These are phyloP conservation scores for Pilasporangium apinafurcum DNA, from an alignment of 352 stramenopile species.

Conservation along the genomic window DNA sequence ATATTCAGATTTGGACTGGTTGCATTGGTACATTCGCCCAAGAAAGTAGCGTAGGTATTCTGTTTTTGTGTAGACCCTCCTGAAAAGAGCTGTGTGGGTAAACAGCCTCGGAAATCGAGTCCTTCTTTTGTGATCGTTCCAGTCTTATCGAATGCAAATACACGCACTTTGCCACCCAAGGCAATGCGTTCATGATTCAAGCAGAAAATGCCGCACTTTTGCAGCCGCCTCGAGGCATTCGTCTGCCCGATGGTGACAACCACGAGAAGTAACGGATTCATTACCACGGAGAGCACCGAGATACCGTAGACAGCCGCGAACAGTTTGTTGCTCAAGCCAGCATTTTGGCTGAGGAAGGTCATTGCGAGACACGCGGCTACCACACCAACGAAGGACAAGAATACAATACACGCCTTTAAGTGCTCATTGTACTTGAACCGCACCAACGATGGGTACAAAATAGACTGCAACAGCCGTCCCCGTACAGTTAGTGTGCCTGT, in stretches of 20 bases:
- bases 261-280: conserved; percentile 70
- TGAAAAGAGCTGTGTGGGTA: background rate
- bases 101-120: conserved; percentile 39
- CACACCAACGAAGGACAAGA: conserved; percentile 48
- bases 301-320: conserved; percentile 39
- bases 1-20: conserved; percentile 1
- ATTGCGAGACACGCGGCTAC: conserved; percentile 33
- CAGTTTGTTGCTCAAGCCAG: conserved; percentile 38
- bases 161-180: conserved; percentile 65
- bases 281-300: conserved; percentile 34
- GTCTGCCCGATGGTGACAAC: conserved; percentile 65
- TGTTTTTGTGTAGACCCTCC: too few relatives aligned
- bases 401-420: conserved; percentile 46
- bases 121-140: conserved; percentile 78
- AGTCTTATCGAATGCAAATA: conserved; percentile 82
- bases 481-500: conserved; percentile 65
- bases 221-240: conserved; percentile 48
- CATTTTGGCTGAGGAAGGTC: conserved; percentile 26
- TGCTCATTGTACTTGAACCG: conserved; percentile 83
- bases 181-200: conserved; percentile 58
- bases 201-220: conserved; percentile 44
- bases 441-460: conserved; percentile 64
- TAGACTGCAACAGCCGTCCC: conserved; percentile 58
- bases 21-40: conserved; percentile 4
- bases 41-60: too few relatives aligned